A percentile compares a stretch with the other conserved stretches of the same genome.
Evolutionary conservation across 306 rosid genomes (phyloP).

Genomic region (Erythrophleum fordii): DNA sequence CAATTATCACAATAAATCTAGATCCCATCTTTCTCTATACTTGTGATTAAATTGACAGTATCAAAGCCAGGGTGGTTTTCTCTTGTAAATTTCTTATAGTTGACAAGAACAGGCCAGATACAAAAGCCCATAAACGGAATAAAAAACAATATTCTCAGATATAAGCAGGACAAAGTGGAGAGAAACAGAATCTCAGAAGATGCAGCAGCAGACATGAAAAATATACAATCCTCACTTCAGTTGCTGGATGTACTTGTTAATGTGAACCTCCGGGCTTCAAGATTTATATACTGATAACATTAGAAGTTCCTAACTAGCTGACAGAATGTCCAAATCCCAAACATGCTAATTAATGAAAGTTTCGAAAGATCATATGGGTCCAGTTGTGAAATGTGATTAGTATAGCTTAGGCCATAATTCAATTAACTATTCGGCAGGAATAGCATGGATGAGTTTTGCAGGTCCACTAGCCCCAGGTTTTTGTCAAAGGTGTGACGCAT

Average conservation of each 20-base stretch:
- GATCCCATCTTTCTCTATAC: background rate
- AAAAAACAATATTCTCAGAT: too few relatives aligned
- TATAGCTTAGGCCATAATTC: background rate
- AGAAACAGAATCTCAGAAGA: background rate
- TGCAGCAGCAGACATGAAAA: background rate
- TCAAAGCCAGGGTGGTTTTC: background rate
- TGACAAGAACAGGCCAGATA: background rate
- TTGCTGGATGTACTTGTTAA: background rate
- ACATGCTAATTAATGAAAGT: background rate
- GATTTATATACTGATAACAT: background rate
- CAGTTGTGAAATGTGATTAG: background rate
- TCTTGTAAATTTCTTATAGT: background rate
- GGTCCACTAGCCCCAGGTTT: background rate
- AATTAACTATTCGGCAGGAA: background rate
- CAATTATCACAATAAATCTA: background rate
- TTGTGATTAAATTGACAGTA: background rate
- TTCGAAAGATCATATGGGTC: background rate
- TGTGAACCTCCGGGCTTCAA: background rate
- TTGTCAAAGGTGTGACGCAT: background rate
- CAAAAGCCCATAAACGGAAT: too few relatives aligned
- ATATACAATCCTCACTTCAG: background rate
- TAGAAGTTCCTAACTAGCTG: background rate
- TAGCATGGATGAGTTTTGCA: background rate
- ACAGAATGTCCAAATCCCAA: background rate
- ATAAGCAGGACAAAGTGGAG: too few relatives aligned